These are phyloP conservation scores for Austropuccinia psidii DNA, from an alignment of 1,284 basidiomycete species.

Conservation along the genomic window DNA sequence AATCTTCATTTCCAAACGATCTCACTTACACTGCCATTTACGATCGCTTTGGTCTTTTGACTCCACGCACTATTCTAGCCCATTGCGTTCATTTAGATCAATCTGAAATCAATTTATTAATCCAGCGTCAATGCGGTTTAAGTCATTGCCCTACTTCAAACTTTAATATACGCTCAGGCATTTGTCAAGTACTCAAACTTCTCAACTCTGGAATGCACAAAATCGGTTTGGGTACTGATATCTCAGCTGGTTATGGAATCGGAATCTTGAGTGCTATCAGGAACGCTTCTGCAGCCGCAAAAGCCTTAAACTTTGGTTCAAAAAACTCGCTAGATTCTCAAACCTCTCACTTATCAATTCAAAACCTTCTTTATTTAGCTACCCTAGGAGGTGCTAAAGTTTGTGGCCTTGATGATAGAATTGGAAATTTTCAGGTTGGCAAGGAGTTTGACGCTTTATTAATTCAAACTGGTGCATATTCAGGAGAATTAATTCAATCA, in stretches of 20 bases:
- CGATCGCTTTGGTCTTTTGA: slow-evolving; percentile 67
- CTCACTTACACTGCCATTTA: slow-evolving; percentile 58
- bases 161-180: slow-evolving; percentile 76
- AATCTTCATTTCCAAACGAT: slow-evolving; percentile 56
- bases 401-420: slow-evolving; percentile 60
- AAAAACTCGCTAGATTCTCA: slow-evolving; percentile 37
- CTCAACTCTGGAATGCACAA: slow-evolving; percentile 72
- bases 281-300: slow-evolving; percentile 73
- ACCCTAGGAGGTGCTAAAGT: slow-evolving; percentile 85
- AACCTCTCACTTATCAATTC: slow-evolving; percentile 59
- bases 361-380: slow-evolving; percentile 78
- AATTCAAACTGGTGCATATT: slow-evolving; percentile 58
- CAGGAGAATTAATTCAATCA: slow-evolving; percentile 55
- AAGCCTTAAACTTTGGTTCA: slow-evolving; percentile 56
- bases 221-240: slow-evolving; percentile 84
- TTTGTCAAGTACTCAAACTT: slow-evolving; percentile 67
- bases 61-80: slow-evolving; percentile 73
- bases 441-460: slow-evolving; percentile 87
- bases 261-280: slow-evolving; percentile 77
- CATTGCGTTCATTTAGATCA: slow-evolving; percentile 74
- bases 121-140: slow-evolving; percentile 62
- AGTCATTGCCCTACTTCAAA: slow-evolving; percentile 86
- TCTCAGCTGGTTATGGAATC: slow-evolving; percentile 76
- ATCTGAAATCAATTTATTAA: slow-evolving; percentile 67
- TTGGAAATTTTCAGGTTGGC: slow-evolving; percentile 72